Evolutionary conservation across 208 protist species (phyloP).

Genomic region (Giardia muris): DNA sequence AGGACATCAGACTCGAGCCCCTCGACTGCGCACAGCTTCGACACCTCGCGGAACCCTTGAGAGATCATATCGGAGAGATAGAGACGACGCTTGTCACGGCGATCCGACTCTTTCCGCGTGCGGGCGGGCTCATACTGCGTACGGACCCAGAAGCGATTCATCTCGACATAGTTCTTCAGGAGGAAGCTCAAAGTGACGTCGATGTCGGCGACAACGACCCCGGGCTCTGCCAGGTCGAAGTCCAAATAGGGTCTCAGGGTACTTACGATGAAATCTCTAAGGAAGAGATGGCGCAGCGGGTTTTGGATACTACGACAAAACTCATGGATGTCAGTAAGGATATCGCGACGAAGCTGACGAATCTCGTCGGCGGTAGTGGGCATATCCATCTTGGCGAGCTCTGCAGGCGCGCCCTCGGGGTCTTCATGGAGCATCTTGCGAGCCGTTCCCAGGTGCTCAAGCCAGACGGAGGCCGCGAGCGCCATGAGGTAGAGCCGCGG

Average conservation of each 20-base stretch:
- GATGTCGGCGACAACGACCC: background rate
- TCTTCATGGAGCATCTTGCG: background rate
- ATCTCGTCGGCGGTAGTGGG: background rate
- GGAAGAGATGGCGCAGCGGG: background rate
- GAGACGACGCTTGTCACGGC: background rate
- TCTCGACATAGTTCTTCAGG: background rate
- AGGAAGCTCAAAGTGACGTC: background rate
- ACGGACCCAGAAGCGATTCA: constrained; percentile 1
- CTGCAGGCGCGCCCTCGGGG: background rate
- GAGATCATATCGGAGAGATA: background rate
- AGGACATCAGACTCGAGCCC: background rate
- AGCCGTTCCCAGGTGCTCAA: background rate
- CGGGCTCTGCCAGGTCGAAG: background rate
- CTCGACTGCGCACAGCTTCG: background rate
- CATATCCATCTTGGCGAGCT: background rate
- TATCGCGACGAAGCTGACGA: background rate
- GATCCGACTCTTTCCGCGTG: background rate
- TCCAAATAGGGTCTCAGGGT: background rate
- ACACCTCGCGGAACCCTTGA: background rate
- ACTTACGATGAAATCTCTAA: background rate
- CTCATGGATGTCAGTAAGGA: background rate
- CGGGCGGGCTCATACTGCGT: background rate
- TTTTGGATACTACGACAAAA: background rate
- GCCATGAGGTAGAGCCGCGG: background rate
- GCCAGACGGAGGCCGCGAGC: background rate